Evolutionary conservation across 2,329 filamentous ascomycete species (phyloP).

Genomic region (Beauveria bassiana): DNA sequence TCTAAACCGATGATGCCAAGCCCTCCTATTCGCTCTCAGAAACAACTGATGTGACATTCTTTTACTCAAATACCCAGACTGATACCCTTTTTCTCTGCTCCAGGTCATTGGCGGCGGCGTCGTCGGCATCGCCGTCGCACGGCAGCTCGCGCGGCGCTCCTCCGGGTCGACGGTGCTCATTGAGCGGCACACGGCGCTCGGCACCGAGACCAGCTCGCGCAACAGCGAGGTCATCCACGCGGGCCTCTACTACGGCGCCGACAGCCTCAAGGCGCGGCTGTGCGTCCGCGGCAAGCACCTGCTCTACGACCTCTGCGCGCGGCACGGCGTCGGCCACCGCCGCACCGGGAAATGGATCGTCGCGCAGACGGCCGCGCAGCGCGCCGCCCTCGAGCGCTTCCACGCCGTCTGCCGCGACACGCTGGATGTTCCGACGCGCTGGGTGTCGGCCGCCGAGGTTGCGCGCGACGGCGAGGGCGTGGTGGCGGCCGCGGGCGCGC

Average conservation of each 20-base stretch:
- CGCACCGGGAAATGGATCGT: conserved; percentile 92
- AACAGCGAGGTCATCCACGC: conserved; percentile 97
- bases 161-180: conserved; percentile 65
- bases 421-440: conserved; percentile 60
- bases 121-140: conserved; percentile 73
- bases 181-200: conserved; percentile 67
- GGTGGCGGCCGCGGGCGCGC: conserved; percentile 59
- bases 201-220: conserved; percentile 80
- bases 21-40: not conserved
- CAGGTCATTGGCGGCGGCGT: conserved; percentile 54
- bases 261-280: conserved; percentile 71
- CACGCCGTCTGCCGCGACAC: conserved; percentile 33
- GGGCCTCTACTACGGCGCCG: conserved; percentile 78
- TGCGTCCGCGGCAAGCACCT: conserved; percentile 71
- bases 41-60: not conserved
- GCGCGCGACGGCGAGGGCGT: conserved; percentile 64
- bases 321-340: conserved; percentile 58
- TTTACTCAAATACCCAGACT: not conserved
- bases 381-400: conserved; percentile 49
- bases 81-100: not conserved
- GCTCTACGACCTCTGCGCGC: conserved; percentile 70
- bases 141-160: conserved; percentile 58
- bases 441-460: conserved; percentile 58
- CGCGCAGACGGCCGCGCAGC: conserved; percentile 69
- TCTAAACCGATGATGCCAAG: not conserved